Evolutionary conservation across 73 alveolate genomes (phyloP), one percentile per base, ranked within the genome.

Genomic region (Blepharisma stoltei): DNA sequence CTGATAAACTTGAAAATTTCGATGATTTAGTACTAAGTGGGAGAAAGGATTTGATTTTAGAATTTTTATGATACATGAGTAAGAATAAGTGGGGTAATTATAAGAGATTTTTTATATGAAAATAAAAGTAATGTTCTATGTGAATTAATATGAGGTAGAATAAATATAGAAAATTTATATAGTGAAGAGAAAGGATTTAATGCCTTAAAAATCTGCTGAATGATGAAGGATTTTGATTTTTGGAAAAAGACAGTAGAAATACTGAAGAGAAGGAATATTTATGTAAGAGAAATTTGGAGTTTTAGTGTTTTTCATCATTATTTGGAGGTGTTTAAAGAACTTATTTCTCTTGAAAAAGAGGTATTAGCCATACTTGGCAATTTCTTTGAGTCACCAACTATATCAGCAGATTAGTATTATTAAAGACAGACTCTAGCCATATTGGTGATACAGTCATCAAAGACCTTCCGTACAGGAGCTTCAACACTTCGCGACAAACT

Each of bases 291-390:
- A 6, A 85, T 90, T 8, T 94, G 98, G 98, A 79, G 78, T 5
- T 96, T 75, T 68, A 88, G 95, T 32, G 82, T 94, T 70, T 78
- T 82, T 76, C 99, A 96, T 75, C 70, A 86, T 14, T 98, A 92
- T 71, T 84, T 69, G 37, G 78, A 83, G 60, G 77, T 91, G 4
- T 76, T 95, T 45, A 83, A 70, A 76, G 98, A 94, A 85, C 85
- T 69, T 54, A 76, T 92, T 46, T 53, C 54, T 67, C 54, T 44
- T 25, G 54, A 81, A 9, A 43, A 32, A 6, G n/a, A 45, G 6
- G 27, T 53, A 11, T 38, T 67, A 9, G 9, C 60, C n/a, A n/a
- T 70, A 66, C 67, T 44, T 14, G 85, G 81, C 7, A 21, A 53
- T 7, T 46, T 45, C 27, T 71, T 60, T 23, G 54, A 78, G 18